Conservation (phyloP, 192 early-diverging fungal genomes). For the Spizellomyces sp. region DNA sequence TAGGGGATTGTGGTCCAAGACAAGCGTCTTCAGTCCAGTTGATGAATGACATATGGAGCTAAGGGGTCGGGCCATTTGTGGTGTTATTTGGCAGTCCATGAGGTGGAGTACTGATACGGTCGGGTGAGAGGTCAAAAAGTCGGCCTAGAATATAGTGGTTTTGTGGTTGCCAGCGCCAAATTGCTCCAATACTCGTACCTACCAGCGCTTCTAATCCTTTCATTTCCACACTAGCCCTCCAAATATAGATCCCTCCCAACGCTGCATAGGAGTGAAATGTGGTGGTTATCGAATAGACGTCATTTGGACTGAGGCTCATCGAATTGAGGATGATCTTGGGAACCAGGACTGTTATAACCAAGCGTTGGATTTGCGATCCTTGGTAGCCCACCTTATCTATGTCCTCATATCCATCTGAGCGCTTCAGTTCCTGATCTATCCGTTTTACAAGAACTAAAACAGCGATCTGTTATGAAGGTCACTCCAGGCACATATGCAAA, state of each 20-base stretch:
- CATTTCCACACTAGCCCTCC: constrained; percentile 30
- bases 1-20: constrained; percentile 44
- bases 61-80: constrained; percentile 23
- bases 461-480: not conserved
- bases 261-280: constrained; percentile 38
- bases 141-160: constrained; percentile 7
- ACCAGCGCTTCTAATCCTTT: constrained; percentile 41
- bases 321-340: constrained; percentile 35
- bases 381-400: constrained; percentile 44
- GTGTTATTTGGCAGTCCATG: constrained; percentile 43
- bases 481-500: not conserved
- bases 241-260: constrained; percentile 35
- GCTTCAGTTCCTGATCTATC: constrained; percentile 38
- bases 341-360: not conserved
- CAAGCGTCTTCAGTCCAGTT: constrained; percentile 27
- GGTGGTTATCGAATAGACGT: constrained; percentile 39
- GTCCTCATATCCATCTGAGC: constrained; percentile 27
- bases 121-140: constrained; percentile 31
- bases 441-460: constrained; percentile 20
- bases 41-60: constrained; percentile 11
- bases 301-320: constrained; percentile 29
- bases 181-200: not conserved
- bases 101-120: constrained; percentile 40
- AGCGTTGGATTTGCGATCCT: not conserved
- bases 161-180: no score